Percentiles rank a stretch among this genome's conserved stretches.
Conservation (phyloP, 208 protist species). For the Herpetomonas tarakana region DNA sequence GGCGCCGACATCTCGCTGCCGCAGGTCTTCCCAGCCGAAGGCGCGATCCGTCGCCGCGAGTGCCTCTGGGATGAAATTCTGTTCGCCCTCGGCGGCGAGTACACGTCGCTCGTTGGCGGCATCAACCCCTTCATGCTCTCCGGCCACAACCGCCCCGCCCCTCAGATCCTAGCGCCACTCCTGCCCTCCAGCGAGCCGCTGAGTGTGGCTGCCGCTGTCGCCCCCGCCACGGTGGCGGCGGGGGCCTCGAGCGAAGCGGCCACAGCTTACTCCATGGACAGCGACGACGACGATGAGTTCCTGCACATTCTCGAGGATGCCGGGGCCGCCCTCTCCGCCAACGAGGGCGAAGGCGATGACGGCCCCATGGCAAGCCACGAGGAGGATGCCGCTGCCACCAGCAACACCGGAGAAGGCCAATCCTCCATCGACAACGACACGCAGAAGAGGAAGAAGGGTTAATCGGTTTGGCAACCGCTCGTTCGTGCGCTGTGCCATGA, state of each 20-base stretch:
- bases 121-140: slow-evolving; percentile 77
- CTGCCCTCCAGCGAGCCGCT: slow-evolving; percentile 20
- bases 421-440: too few species aligned
- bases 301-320: too few species aligned
- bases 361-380: too few species aligned
- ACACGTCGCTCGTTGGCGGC: slow-evolving; percentile 62
- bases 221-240: slow-evolving; percentile 5
- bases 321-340: too few species aligned
- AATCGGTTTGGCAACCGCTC: too few species aligned
- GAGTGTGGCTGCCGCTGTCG: slow-evolving; percentile 11
- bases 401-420: too few species aligned
- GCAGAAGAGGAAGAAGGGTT: too few species aligned
- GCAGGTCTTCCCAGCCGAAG: slow-evolving; percentile 77
- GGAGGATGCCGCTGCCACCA: too few species aligned
- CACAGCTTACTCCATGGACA: too few species aligned
- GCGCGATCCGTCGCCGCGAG: slow-evolving; percentile 68
- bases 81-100: slow-evolving; percentile 78
- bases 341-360: too few species aligned
- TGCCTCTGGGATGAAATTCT: slow-evolving; percentile 86
- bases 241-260: neutral
- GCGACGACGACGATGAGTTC: too few species aligned
- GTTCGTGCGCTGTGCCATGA: too few species aligned
- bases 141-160: slow-evolving; percentile 26
- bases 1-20: slow-evolving; percentile 58
- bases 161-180: slow-evolving; percentile 38